A percentile compares a stretch with the other conserved stretches of the same genome.
Evolutionary conservation across 1,284 basidiomycete genomes (phyloP).

Genomic region (Melampsora abietis-canadensis): DNA sequence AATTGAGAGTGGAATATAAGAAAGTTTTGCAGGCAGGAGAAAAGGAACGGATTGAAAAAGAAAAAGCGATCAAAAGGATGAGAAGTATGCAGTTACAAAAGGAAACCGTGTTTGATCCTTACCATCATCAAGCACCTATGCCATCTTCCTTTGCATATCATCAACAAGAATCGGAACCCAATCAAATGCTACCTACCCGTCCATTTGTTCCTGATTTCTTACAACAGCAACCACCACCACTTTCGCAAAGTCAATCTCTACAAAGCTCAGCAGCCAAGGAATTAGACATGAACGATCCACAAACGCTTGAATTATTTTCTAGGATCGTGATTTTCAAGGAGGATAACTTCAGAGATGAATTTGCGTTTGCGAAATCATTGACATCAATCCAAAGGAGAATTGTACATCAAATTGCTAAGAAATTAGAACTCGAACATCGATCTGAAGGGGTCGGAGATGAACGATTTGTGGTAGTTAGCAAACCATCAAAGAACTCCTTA

Average conservation of each 20-base stretch:
- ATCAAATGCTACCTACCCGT: constrained; percentile 16
- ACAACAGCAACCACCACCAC: constrained; percentile 10
- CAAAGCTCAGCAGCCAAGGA: constrained; percentile 57
- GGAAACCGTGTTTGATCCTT: constrained; percentile 23
- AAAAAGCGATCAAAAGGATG: constrained; percentile 98
- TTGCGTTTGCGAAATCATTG: constrained; percentile 85
- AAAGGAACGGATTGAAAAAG: constrained; percentile 97
- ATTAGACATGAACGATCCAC: constrained; percentile 91
- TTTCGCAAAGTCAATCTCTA: not conserved
- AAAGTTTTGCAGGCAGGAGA: constrained; percentile 97
- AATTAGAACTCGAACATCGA: constrained; percentile 88
- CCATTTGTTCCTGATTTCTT: constrained; percentile 9
- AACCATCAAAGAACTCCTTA: constrained; percentile 48
- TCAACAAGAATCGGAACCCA: not conserved
- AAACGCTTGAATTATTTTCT: constrained; percentile 94
- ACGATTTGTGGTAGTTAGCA: constrained; percentile 86
- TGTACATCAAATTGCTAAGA: constrained; percentile 93
- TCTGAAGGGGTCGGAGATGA: constrained; percentile 90
- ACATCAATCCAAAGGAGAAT: constrained; percentile 80
- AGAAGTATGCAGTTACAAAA: constrained; percentile 79
- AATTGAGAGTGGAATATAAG: constrained; percentile 98
- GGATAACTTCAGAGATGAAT: constrained; percentile 93
- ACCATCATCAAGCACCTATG: constrained; percentile 9
- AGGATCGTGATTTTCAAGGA: constrained; percentile 95
- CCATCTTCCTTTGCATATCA: constrained; percentile 10